A percentile compares a stretch with the other conserved stretches of the same genome.
These are phyloP conservation scores for Ensete glaucum DNA, from an alignment of 176 grass and related monocot species.

Conservation along the genomic window DNA sequence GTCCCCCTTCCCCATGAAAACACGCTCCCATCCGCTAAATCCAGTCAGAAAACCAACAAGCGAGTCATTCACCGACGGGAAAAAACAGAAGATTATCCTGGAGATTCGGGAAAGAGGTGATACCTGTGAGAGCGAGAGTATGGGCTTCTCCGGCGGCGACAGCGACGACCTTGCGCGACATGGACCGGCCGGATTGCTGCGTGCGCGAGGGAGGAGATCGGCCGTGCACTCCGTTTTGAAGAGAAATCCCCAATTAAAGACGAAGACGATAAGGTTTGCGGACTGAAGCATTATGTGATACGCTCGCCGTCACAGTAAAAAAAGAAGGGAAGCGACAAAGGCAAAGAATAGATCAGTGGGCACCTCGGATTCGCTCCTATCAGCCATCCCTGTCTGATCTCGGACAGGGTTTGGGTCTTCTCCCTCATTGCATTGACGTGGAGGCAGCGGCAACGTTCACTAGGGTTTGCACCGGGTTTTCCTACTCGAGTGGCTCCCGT, in stretches of 20 bases:
- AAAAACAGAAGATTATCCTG: neutral
- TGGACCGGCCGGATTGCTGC: conserved; percentile 13
- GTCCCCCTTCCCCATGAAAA: conserved; percentile 81
- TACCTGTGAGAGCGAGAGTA: conserved; percentile 82
- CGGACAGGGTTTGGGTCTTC: neutral
- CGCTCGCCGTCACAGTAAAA: neutral
- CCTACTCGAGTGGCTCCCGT: too few relatives aligned
- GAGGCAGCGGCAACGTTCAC: too few relatives aligned
- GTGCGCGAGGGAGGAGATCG: neutral
- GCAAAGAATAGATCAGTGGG: neutral
- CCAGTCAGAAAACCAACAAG: neutral
- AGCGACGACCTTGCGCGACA: conserved; percentile 70
- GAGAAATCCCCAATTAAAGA: neutral
- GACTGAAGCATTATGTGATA: neutral
- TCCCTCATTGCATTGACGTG: too few relatives aligned
- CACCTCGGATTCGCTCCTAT: neutral
- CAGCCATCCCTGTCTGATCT: neutral
- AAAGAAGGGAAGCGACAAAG: neutral
- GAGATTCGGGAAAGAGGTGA: neutral
- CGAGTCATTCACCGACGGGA: neutral
- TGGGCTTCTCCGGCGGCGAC: conserved; percentile 87
- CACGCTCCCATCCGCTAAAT: conserved; percentile 60
- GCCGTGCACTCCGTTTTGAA: neutral
- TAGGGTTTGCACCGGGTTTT: too few relatives aligned
- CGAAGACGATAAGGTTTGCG: conserved; percentile 10